Conservation (phyloP, 2,329 filamentous ascomycete species). For the Aspergillus ochraceus region DNA sequence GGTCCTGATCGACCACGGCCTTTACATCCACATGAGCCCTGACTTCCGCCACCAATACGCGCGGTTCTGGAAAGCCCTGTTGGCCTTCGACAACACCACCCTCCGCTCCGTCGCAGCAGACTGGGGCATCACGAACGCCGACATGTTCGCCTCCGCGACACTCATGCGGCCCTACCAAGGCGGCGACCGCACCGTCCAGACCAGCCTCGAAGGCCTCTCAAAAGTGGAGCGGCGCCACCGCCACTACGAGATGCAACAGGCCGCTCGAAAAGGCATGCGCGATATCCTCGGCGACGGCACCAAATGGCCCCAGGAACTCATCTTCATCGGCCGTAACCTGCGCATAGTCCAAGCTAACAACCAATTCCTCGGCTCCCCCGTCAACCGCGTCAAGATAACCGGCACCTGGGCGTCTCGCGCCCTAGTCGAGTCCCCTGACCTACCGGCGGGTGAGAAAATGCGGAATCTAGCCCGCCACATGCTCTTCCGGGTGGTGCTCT, state of each 20-base stretch:
- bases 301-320: conserved; percentile 85
- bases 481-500: conserved; percentile 76
- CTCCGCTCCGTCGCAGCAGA: conserved; percentile 68
- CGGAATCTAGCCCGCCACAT: conserved; percentile 73
- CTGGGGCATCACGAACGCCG: conserved; percentile 88
- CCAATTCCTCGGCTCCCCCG: conserved; percentile 82
- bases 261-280: conserved; percentile 70
- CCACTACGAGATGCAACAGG: conserved; percentile 78
- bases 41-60: conserved; percentile 84
- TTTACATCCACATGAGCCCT: conserved; percentile 89
- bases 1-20: conserved; percentile 93
- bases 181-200: conserved; percentile 67
- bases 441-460: conserved; percentile 63
- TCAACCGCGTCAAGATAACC: conserved; percentile 91
- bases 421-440: conserved; percentile 70
- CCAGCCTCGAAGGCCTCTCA: conserved; percentile 52
- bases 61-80: conserved; percentile 87
- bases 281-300: conserved; percentile 80
- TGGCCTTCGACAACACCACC: conserved; percentile 88
- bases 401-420: conserved; percentile 85
- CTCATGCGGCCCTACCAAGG: conserved; percentile 89
- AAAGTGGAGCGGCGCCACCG: conserved; percentile 58
- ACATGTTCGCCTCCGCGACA: conserved; percentile 89
- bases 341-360: conserved; percentile 93
- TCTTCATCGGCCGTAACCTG: conserved; percentile 90